A percentile compares a stretch with the other conserved stretches of the same genome.
These are phyloP conservation scores for Auxenochlorella pyrenoidosa DNA, from an alignment of 139 green algal genomes.

Conservation along the genomic window DNA sequence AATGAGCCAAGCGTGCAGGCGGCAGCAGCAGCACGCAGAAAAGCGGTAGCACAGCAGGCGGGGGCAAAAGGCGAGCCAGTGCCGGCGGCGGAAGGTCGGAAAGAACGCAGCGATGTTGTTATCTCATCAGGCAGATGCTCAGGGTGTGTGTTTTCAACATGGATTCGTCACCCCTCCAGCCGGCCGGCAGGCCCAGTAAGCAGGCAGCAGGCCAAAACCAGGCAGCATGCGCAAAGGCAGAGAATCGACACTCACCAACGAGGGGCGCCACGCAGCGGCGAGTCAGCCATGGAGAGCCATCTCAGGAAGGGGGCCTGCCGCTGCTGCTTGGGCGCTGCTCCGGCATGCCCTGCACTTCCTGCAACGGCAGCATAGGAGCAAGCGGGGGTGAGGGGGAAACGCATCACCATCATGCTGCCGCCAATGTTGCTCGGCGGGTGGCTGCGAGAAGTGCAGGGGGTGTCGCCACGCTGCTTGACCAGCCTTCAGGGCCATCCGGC, in stretches of 20 bases:
- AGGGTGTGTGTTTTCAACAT: slow-evolving; percentile 39
- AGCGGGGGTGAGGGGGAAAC: no score
- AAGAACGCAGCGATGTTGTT: slow-evolving; percentile 62
- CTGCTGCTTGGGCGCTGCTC: no score
- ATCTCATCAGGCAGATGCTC: slow-evolving; percentile 39
- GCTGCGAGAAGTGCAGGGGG: not conserved
- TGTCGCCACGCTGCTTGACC: slow-evolving; percentile 33
- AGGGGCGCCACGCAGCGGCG: no score
- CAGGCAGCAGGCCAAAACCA: not conserved
- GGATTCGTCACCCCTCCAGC: slow-evolving; percentile 44
- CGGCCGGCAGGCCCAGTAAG: not conserved
- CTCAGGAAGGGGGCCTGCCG: no score
- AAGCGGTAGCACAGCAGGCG: not conserved
- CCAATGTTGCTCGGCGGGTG: not conserved
- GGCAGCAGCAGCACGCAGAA: not conserved
- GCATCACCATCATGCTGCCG: not conserved
- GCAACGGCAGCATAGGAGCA: not conserved
- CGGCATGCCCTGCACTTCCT: no score
- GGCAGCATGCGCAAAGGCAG: not conserved
- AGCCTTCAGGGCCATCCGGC: not conserved
- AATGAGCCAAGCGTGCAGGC: not conserved
- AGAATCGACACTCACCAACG: no score
- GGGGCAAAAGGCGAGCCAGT: not conserved
- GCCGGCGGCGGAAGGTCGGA: slow-evolving; percentile 38
- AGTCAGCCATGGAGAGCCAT: no score